A percentile compares a stretch with the other conserved stretches of the same genome.
Evolutionary conservation across 805 yeast species (phyloP).

Genomic region (Starmerella potacharoeniae): DNA sequence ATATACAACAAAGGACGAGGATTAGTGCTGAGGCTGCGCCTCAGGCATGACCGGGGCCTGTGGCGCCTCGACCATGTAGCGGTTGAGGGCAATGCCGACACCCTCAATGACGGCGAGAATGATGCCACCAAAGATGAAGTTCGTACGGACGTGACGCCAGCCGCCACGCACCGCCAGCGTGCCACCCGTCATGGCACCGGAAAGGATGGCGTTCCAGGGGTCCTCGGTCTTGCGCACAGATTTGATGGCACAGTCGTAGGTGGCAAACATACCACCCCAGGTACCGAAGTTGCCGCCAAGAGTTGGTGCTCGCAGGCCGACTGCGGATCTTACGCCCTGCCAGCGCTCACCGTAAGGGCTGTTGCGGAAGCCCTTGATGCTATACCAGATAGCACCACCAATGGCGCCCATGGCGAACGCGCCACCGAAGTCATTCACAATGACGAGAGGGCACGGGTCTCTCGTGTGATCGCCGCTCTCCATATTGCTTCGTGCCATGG

Average conservation of each 20-base stretch:
- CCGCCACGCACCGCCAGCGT: constrained; percentile 97
- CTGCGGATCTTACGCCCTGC: constrained; percentile 76
- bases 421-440: constrained; percentile 95
- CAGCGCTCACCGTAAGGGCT: constrained; percentile 93
- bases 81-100: constrained; percentile 91
- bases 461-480: constrained; percentile 79
- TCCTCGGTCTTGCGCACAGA: constrained; percentile 96
- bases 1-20: background rate
- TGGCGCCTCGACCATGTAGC: constrained; percentile 71
- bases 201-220: constrained; percentile 95
- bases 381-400: constrained; percentile 99
- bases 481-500: constrained; percentile 4
- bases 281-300: constrained; percentile 98
- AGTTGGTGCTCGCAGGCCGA: constrained; percentile 94
- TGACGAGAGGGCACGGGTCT: constrained; percentile 98
- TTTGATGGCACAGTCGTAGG: constrained; percentile 90
- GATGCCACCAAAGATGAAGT: constrained; percentile 96
- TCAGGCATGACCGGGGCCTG: constrained; percentile 30
- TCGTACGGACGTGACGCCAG: constrained; percentile 89
- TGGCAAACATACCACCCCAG: constrained; percentile 97
- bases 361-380: constrained; percentile 96
- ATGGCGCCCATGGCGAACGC: constrained; percentile 98
- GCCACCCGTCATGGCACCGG: constrained; percentile 97
- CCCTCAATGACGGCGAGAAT: constrained; percentile 95
- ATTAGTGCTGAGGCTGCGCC: constrained; percentile 9